Conservation (phyloP, 2,329 filamentous ascomycete genomes). For the Diaporthe sp. region DNA sequence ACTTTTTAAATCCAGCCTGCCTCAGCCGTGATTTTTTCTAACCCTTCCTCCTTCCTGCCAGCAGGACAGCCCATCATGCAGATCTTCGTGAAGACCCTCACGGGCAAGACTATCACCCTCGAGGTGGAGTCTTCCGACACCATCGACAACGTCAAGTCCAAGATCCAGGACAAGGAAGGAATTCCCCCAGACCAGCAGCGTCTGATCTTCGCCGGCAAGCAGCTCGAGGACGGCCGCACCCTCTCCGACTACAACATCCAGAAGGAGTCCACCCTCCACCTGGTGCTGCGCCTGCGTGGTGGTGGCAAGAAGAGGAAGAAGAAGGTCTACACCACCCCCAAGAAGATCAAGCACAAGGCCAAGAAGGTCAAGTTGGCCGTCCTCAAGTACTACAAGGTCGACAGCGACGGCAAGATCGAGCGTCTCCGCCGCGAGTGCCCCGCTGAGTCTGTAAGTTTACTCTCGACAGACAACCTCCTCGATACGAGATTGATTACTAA, state of each 20-base stretch:
- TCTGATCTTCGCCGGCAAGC: conserved; percentile 99
- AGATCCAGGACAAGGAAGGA: conserved; percentile 98
- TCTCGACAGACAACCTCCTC: not conserved
- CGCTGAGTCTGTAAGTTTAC: conserved; percentile 77
- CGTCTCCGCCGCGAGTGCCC: conserved; percentile 98
- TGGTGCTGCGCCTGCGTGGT: conserved; percentile 97
- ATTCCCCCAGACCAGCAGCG: conserved; percentile 99
- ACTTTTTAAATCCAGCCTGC: conserved; percentile 29
- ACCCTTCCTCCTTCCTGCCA: conserved; percentile 52
- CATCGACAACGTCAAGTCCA: conserved; percentile 99
- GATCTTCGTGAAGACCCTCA: conserved; percentile 87
- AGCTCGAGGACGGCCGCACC: conserved; percentile 99
- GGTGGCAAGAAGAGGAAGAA: conserved; percentile 99
- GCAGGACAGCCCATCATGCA: conserved; percentile 73
- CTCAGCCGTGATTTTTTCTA: conserved; percentile 33
- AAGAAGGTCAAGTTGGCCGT: conserved; percentile 99
- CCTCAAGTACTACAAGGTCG: conserved; percentile 99
- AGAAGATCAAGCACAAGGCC: conserved; percentile 99
- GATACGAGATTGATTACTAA: conserved; percentile 44
- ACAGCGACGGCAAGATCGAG: conserved; percentile 99
- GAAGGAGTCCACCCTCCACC: conserved; percentile 99
- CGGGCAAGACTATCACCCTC: conserved; percentile 99
- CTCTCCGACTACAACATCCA: conserved; percentile 99
- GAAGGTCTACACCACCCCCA: conserved; percentile 99
- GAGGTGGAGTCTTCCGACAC: conserved; percentile 99